Percentiles rank a stretch among this genome's conserved stretches.
Evolutionary conservation across 768 basidiomycete genomes (phyloP).

Genomic region (Daedaleopsis sinensis): DNA sequence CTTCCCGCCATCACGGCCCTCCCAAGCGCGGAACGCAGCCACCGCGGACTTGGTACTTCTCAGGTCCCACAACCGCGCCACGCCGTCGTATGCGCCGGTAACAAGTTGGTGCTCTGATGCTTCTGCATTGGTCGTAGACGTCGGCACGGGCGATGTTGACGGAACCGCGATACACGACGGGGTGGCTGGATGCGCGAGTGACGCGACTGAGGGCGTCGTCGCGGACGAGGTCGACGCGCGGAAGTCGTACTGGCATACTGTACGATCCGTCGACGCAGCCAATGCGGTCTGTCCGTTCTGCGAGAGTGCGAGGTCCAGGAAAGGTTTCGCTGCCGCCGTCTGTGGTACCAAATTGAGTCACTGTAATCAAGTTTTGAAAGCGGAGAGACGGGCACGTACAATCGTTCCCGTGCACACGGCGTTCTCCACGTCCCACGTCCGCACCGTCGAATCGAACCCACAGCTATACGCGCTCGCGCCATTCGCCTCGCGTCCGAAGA

Average conservation of each 20-base stretch:
- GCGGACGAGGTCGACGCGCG: constrained; percentile 44
- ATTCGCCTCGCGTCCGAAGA: constrained; percentile 48
- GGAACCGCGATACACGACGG: constrained; percentile 59
- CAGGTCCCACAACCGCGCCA: constrained; percentile 78
- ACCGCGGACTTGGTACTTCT: constrained; percentile 68
- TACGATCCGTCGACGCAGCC: constrained; percentile 75
- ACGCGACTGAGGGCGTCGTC: constrained; percentile 40
- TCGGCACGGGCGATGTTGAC: constrained; percentile 11
- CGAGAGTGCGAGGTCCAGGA: constrained; percentile 62
- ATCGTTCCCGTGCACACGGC: constrained; percentile 74
- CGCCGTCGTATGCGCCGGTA: constrained; percentile 78
- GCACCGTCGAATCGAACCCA: constrained; percentile 89
- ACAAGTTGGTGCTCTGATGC: constrained; percentile 53
- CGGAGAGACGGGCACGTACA: constrained; percentile 44
- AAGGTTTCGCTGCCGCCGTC: constrained; percentile 75
- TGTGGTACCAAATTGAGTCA: constrained; percentile 29
- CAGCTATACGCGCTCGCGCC: constrained; percentile 63
- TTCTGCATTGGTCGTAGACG: background rate
- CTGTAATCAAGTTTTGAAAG: too few relatives aligned
- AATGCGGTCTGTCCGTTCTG: constrained; percentile 49
- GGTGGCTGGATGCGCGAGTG: constrained; percentile 63
- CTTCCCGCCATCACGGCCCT: background rate
- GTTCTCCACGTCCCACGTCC: constrained; percentile 83
- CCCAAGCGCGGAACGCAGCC: constrained; percentile 46
- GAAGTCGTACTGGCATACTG: constrained; percentile 70